Base-by-base conservation (phyloP, 495 filamentous ascomycete species). In the Penicillium odoratum region DNA sequence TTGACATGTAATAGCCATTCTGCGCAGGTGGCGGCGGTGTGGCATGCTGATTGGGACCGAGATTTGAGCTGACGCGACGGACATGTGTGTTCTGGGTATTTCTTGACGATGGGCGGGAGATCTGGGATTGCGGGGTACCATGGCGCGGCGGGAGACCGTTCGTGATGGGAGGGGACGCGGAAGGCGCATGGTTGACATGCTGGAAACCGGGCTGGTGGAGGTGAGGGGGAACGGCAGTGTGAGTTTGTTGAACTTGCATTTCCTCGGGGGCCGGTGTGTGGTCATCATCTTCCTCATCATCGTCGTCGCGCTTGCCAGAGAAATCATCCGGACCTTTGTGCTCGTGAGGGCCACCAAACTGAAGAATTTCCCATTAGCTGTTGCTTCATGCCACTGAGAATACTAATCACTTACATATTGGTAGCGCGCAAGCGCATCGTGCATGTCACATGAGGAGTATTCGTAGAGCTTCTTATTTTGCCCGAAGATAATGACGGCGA, bases 391-490 rank as follows among this genome's bases (percentile, higher is more conserved):
- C 50, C 28, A 28, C 34, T 3, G 16, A 47, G 46, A 48, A 51
- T 54, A 49, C n/a, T n/a, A n/a, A n/a, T 48, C 55, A 85, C 92
- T 34, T 79, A 97, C 93, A 74, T 90, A 96, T 81, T 91, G 86
- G 72, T 95, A 96, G 65, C 91, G 83, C 29, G 82, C 83, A 47
- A 98, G 81, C 34, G 92, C 88, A 51, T 97, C 92, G 64, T 87
- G 87, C 82, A 98, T 96, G 70, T 97, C 91, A 65, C 84, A 80
- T 29, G 94, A 98, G 40, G 92, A 98, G 69, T 94, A 98, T 74
- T 98, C 91, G 76, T 97, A 96, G 31, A 98, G 81, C 74, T 97
- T 97, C 80, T 97, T 98, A 74, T 98, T 98, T 72, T 88, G 90
- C 62, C 93, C 93, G 69, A 97, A 98, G 63, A 98, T 97, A 64